A percentile compares a stretch with the other conserved stretches of the same genome.
Evolutionary conservation across 108 stramenopile genomes (phyloP).

Genomic region (Cyclotella choctawhatcheeana): DNA sequence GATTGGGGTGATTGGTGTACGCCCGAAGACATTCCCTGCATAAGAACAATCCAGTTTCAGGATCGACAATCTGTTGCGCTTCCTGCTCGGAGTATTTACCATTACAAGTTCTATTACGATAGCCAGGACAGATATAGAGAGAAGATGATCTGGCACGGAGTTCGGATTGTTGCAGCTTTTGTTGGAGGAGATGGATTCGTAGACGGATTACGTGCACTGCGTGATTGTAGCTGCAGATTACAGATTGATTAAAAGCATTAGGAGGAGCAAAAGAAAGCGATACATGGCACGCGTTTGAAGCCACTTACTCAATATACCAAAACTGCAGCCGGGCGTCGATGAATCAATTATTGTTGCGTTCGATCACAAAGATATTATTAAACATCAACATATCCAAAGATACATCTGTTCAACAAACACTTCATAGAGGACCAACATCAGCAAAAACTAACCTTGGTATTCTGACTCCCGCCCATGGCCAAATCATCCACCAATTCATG

Average conservation of each 20-base stretch:
- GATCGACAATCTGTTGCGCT: slow-evolving; percentile 82
- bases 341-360: no score
- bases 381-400: not conserved
- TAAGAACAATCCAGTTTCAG: slow-evolving; percentile 75
- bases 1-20: slow-evolving; percentile 73
- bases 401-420: not conserved
- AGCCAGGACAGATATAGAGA: slow-evolving; percentile 87
- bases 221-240: slow-evolving; percentile 48
- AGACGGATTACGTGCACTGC: slow-evolving; percentile 89
- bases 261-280: no score
- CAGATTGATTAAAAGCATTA: not conserved
- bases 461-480: slow-evolving; percentile 79
- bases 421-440: slow-evolving; percentile 47
- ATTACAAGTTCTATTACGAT: slow-evolving; percentile 76
- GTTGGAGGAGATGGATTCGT: slow-evolving; percentile 75
- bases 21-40: slow-evolving; percentile 80
- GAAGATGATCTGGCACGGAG: slow-evolving; percentile 67
- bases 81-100: slow-evolving; percentile 86
- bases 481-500: slow-evolving; percentile 92
- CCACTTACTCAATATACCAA: slow-evolving; percentile 71
- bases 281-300: no score
- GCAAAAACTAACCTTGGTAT: slow-evolving; percentile 83
- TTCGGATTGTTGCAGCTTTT: slow-evolving; percentile 76
- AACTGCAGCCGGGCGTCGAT: slow-evolving; percentile 1
- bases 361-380: not conserved